A percentile compares a stretch with the other conserved stretches of the same genome.
Evolutionary conservation across 2,329 filamentous ascomycete genomes (phyloP).

Genomic region (Beauveria sp.): DNA sequence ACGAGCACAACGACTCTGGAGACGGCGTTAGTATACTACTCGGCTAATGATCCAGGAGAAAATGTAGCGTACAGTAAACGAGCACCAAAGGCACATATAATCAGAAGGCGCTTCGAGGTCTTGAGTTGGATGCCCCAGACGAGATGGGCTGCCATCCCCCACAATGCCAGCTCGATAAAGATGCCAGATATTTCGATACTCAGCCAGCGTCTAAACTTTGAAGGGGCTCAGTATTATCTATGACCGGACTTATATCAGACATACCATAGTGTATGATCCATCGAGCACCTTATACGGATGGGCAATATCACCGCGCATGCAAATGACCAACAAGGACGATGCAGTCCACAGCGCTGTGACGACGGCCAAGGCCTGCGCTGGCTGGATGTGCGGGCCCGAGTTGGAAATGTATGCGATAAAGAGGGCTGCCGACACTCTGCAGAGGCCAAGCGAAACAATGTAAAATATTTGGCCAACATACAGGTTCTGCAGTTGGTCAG

Average conservation of each 20-base stretch:
- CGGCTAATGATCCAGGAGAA: rapidly evolving
- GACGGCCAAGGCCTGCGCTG: background rate
- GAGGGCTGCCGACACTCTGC: background rate
- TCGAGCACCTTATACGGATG: background rate
- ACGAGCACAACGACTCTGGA: background rate
- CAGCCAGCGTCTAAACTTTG: background rate
- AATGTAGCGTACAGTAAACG: background rate
- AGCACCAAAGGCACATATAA: conserved; percentile 1
- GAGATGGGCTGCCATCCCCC: background rate
- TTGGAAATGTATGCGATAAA: background rate
- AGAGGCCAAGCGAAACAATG: background rate
- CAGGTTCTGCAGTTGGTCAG: background rate
- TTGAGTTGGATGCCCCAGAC: conserved; percentile 5
- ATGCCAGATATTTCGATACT: background rate
- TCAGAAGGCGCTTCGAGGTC: background rate
- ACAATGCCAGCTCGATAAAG: background rate
- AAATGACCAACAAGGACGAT: background rate
- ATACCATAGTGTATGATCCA: background rate
- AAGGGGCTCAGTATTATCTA: background rate
- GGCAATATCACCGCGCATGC: background rate
- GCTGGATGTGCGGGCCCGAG: background rate
- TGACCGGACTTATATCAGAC: background rate
- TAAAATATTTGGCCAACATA: conserved; percentile 4
- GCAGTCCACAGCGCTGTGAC: background rate
- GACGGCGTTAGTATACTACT: background rate